Percentiles rank a stretch among this genome's conserved stretches.
These are phyloP conservation scores for Ochromonas danica DNA, from an alignment of 108 stramenopile species.

Conservation along the genomic window DNA sequence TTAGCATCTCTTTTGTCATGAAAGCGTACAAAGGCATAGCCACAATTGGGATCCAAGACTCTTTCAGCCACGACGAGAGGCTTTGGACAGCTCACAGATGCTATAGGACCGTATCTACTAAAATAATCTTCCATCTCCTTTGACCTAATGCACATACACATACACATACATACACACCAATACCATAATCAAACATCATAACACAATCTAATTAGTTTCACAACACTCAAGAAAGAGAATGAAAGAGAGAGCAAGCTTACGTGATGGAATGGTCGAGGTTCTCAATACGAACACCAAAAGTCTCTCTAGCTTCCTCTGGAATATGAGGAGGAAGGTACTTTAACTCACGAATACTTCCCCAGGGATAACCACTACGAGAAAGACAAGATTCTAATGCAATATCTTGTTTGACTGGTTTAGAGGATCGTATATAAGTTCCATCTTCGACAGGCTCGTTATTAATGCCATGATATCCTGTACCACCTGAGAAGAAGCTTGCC, in stretches of 20 bases:
- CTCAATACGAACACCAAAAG: not conserved
- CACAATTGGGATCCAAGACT: slow-evolving; percentile 26
- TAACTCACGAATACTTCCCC: not conserved
- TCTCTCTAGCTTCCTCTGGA: not conserved
- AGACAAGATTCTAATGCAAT: not conserved
- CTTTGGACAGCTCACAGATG: slow-evolving; percentile 4
- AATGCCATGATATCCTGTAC: slow-evolving; percentile 1
- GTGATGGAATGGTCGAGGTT: not conserved
- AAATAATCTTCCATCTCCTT: not conserved
- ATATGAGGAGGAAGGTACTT: slow-evolving; percentile 11
- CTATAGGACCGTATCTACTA: not conserved
- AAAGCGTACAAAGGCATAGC: slow-evolving; percentile 54
- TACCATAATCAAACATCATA: too few species aligned
- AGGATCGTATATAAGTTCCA: not conserved
- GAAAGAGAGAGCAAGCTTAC: not conserved
- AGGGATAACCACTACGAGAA: slow-evolving; percentile 21
- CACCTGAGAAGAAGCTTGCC: not conserved
- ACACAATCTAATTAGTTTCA: too few species aligned
- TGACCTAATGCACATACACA: too few species aligned
- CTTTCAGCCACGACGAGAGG: not conserved
- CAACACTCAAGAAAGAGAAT: not conserved
- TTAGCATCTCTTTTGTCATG: slow-evolving; percentile 53
- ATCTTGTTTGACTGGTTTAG: not conserved
- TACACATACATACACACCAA: too few species aligned
- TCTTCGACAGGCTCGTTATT: not conserved